A percentile compares a stretch with the other conserved stretches of the same genome.
These are phyloP conservation scores for Corynascus novoguineensis DNA, from an alignment of 495 filamentous ascomycete genomes.

Conservation along the genomic window DNA sequence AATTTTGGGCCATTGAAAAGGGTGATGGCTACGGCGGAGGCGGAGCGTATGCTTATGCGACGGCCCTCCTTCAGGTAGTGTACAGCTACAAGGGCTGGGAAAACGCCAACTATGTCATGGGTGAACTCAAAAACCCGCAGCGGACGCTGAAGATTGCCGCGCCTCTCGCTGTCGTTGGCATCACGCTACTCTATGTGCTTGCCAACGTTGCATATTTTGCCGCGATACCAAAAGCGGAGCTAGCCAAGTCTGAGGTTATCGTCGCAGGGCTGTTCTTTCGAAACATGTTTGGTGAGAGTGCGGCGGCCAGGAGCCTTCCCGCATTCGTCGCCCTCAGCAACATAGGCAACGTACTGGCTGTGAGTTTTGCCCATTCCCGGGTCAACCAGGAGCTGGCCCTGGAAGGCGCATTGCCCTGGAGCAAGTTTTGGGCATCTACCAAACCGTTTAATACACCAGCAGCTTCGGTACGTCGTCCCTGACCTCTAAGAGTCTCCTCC, in stretches of 20 bases:
- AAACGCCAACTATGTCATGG: constrained; percentile 50
- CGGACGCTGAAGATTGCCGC: constrained; percentile 58
- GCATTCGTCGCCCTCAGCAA: constrained; percentile 58
- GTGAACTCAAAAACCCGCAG: constrained; percentile 56
- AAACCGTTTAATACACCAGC: constrained; percentile 36
- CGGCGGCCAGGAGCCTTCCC: constrained; percentile 45
- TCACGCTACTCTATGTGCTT: constrained; percentile 57
- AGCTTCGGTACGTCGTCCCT: constrained; percentile 34
- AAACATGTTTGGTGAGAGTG: constrained; percentile 40
- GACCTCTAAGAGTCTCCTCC: not conserved
- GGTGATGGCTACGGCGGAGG: constrained; percentile 41
- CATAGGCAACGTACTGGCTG: constrained; percentile 53
- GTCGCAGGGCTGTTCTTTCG: constrained; percentile 46
- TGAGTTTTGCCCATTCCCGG: constrained; percentile 50
- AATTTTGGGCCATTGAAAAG: constrained; percentile 35
- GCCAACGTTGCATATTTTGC: constrained; percentile 60
- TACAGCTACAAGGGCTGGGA: constrained; percentile 49
- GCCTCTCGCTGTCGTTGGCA: constrained; percentile 50
- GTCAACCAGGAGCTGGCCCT: constrained; percentile 65
- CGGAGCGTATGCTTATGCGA: constrained; percentile 38
- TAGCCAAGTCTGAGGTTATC: constrained; percentile 46
- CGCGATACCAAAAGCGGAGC: constrained; percentile 42
- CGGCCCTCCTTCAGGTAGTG: constrained; percentile 44
- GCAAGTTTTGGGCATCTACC: constrained; percentile 43
- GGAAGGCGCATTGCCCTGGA: constrained; percentile 60